phyloP scores from a whole-genome alignment of 179 eudicot genomes.

The Beta corolliflora region DNA sequence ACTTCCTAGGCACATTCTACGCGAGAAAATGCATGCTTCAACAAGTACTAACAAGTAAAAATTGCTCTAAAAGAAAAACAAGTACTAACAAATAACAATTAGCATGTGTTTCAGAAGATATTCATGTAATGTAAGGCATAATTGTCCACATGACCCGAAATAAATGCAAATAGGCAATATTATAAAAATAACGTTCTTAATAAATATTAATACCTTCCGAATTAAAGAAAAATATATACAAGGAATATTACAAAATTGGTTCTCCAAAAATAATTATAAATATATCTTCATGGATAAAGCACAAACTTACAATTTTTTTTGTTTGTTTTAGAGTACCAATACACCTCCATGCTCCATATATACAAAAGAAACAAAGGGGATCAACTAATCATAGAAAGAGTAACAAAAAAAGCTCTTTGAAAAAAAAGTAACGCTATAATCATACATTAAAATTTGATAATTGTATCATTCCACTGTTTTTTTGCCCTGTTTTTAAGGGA shows the following conservation, averaged over 20 bases:
- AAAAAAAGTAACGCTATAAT: not conserved
- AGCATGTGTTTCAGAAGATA: not conserved
- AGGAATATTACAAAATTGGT: not conserved
- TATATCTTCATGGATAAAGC: not conserved
- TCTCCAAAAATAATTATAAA: not conserved
- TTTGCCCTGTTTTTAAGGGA: conserved; percentile 18
- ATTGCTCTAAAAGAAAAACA: too few relatives aligned
- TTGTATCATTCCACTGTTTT: conserved; percentile 23
- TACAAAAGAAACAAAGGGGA: conserved; percentile 30
- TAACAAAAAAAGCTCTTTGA: not conserved
- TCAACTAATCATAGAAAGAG: conserved; percentile 1
- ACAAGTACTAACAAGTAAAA: not conserved
- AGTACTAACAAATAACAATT: not conserved
- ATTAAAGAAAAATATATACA: not conserved
- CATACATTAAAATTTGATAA: not conserved
- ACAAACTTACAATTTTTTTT: not conserved
- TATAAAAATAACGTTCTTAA: not conserved
- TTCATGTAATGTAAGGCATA: not conserved
- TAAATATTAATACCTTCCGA: not conserved
- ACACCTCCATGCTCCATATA: conserved; percentile 3
- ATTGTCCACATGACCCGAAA: not conserved
- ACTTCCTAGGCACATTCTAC: not conserved
- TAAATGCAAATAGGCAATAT: not conserved
- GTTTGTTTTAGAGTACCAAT: not conserved
- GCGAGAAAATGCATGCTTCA: not conserved